phyloP scores from a whole-genome alignment of 1,284 basidiomycete genomes.

The Sporisorium graminicola region DNA sequence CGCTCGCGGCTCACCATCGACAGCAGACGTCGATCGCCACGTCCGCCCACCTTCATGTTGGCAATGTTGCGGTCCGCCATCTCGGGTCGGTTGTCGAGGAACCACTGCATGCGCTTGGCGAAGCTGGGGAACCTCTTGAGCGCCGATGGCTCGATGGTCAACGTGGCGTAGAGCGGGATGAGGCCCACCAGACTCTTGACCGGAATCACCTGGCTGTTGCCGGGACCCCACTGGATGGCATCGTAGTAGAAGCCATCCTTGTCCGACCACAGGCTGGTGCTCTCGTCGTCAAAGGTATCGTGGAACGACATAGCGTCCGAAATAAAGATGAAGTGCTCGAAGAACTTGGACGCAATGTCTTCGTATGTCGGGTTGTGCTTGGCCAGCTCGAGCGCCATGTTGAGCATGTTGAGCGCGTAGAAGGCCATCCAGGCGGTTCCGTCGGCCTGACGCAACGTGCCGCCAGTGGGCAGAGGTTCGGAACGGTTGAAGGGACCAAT shows the following conservation, averaged over 20 bases:
- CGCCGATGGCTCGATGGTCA: slow-evolving; percentile 89
- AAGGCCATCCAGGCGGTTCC: slow-evolving; percentile 99
- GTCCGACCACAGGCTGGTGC: slow-evolving; percentile 92
- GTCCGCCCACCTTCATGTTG: slow-evolving; percentile 77
- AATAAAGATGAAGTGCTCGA: slow-evolving; percentile 75
- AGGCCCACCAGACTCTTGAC: slow-evolving; percentile 93
- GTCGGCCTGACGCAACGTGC: slow-evolving; percentile 87
- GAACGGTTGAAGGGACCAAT: slow-evolving; percentile 98
- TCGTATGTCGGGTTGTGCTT: slow-evolving; percentile 98
- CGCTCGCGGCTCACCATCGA: slow-evolving; percentile 93
- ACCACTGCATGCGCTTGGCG: slow-evolving; percentile 99
- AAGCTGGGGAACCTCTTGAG: slow-evolving; percentile 94
- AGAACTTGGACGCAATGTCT: slow-evolving; percentile 99
- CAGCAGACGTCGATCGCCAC: slow-evolving; percentile 84
- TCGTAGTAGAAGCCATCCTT: slow-evolving; percentile 98
- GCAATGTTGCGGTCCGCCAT: slow-evolving; percentile 92
- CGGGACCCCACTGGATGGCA: slow-evolving; percentile 85
- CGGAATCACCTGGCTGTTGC: slow-evolving; percentile 82
- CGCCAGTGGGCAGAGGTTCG: slow-evolving; percentile 91
- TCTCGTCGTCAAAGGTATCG: slow-evolving; percentile 73
- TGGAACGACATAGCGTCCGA: slow-evolving; percentile 88
- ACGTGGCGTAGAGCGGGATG: slow-evolving; percentile 93
- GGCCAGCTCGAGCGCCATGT: slow-evolving; percentile 94
- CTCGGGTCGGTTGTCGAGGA: slow-evolving; percentile 89
- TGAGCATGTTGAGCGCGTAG: slow-evolving; percentile 96